phyloP scores from a whole-genome alignment of 1,284 basidiomycete species.

The Sporisorium iseilematis-ciliati region DNA sequence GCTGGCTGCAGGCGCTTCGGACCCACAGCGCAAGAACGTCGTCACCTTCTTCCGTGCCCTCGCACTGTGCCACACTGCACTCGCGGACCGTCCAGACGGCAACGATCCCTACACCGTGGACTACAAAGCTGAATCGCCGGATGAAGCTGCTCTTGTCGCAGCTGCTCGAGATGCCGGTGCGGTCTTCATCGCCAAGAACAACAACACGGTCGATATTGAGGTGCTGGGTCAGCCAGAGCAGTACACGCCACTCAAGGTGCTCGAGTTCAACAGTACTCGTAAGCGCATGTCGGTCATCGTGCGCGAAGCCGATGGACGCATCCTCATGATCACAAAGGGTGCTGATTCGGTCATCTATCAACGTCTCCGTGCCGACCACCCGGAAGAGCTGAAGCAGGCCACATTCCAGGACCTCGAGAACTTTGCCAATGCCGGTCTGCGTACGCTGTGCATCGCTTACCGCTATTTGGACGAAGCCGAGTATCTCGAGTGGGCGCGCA shows the following conservation, averaged over 20 bases:
- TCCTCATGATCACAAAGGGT: constrained; percentile 93
- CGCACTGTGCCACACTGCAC: constrained; percentile 90
- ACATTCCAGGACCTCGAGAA: constrained; percentile 89
- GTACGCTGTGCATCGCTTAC: constrained; percentile 91
- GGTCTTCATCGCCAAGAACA: constrained; percentile 84
- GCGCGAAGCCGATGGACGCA: constrained; percentile 82
- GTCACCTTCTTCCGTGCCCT: constrained; percentile 88
- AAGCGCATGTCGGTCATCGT: constrained; percentile 94
- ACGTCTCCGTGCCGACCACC: constrained; percentile 81
- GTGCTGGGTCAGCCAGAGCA: constrained; percentile 88
- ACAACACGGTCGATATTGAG: constrained; percentile 85
- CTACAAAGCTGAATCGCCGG: constrained; percentile 95
- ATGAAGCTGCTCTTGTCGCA: constrained; percentile 92
- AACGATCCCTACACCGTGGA: constrained; percentile 79
- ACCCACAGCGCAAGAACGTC: constrained; percentile 77
- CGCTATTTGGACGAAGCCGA: constrained; percentile 84
- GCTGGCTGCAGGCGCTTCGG: constrained; percentile 76
- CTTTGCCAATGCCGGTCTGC: constrained; percentile 91
- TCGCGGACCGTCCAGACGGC: constrained; percentile 73
- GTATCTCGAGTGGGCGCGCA: constrained; percentile 83
- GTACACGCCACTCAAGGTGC: constrained; percentile 81
- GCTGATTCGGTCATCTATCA: constrained; percentile 95
- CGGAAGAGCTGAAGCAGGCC: constrained; percentile 79
- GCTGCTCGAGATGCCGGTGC: constrained; percentile 93
- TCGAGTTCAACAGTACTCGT: constrained; percentile 92